phyloP scores from a whole-genome alignment of 306 rosid species.

The Oxytropis ochrocephala region DNA sequence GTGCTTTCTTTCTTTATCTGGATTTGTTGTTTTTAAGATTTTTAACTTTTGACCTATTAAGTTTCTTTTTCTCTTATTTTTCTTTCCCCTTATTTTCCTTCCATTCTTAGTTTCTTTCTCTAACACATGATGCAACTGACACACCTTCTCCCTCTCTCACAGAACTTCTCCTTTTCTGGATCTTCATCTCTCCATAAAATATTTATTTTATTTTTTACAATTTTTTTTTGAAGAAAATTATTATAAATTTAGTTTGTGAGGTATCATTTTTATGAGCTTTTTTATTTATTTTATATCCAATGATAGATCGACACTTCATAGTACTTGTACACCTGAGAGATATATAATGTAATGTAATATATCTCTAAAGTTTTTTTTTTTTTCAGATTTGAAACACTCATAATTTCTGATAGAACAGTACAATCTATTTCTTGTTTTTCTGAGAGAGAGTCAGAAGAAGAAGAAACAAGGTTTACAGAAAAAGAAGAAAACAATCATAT shows the following conservation, averaged over 20 bases:
- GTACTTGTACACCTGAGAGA: conserved; percentile 6
- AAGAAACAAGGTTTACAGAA: background rate
- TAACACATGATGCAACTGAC: conserved; percentile 22
- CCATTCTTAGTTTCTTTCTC: conserved; percentile 19
- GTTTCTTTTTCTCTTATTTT: background rate
- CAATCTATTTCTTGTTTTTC: conserved; percentile 20
- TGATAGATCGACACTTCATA: conserved; percentile 31
- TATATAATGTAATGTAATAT: background rate
- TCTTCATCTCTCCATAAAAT: background rate
- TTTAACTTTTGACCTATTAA: conserved; percentile 6
- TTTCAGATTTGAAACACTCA: conserved; percentile 12
- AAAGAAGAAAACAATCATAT: conserved; percentile 28
- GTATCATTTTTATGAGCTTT: background rate
- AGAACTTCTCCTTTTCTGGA: conserved; percentile 9
- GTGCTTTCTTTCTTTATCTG: conserved; percentile 20
- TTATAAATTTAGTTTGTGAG: background rate
- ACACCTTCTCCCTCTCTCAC: background rate
- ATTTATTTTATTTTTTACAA: background rate
- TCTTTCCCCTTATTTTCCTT: background rate
- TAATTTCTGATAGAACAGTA: conserved; percentile 35
- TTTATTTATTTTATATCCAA: too few relatives aligned
- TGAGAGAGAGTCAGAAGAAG: conserved; percentile 1
- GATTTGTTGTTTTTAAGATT: conserved; percentile 33
- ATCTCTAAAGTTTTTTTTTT: conserved; percentile 17
- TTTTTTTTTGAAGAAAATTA: too few relatives aligned